These are phyloP conservation scores for Lecanosticta acicola DNA, from an alignment of 2,329 filamentous ascomycete genomes.

Conservation along the genomic window DNA sequence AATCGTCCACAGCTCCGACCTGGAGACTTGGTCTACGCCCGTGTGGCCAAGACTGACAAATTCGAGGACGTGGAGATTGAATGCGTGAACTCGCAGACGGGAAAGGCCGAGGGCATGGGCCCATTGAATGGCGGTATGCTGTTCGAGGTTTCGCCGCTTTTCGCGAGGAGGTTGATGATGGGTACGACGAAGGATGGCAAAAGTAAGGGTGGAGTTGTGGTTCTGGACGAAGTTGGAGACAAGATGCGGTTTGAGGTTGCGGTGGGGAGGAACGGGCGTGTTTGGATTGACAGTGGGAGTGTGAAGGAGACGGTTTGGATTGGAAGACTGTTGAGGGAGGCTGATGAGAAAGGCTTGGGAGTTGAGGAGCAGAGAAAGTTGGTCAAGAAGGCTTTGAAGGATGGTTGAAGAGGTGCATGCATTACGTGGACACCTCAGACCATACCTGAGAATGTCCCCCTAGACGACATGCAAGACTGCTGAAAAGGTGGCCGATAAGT, in stretches of 20 bases:
- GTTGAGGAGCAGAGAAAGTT: constrained; percentile 65
- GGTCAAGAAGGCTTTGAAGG: constrained; percentile 61
- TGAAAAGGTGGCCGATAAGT: no score
- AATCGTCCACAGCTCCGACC: constrained; percentile 70
- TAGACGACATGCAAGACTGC: no score
- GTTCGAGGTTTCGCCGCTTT: constrained; percentile 70
- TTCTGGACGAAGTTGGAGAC: constrained; percentile 75
- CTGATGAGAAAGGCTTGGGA: constrained; percentile 62
- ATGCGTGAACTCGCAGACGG: constrained; percentile 79
- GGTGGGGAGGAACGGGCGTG: constrained; percentile 82
- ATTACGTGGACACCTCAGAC: constrained; percentile 7
- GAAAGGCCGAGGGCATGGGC: constrained; percentile 82
- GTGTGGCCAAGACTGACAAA: constrained; percentile 69
- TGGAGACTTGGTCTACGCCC: constrained; percentile 82
- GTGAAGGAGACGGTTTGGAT: constrained; percentile 69
- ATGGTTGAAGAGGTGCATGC: constrained; percentile 32
- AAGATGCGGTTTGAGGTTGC: constrained; percentile 89
- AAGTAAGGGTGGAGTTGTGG: constrained; percentile 54
- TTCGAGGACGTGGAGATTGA: constrained; percentile 87
- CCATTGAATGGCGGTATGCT: constrained; percentile 81
- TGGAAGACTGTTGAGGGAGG: constrained; percentile 69
- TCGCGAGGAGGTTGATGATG: constrained; percentile 71
- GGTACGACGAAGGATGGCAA: constrained; percentile 46
- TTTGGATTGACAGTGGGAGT: constrained; percentile 83
- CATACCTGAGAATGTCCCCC: no score